These are phyloP conservation scores for Neofusicoccum cordaticola DNA, from an alignment of 2,329 filamentous ascomycete species.

Conservation along the genomic window DNA sequence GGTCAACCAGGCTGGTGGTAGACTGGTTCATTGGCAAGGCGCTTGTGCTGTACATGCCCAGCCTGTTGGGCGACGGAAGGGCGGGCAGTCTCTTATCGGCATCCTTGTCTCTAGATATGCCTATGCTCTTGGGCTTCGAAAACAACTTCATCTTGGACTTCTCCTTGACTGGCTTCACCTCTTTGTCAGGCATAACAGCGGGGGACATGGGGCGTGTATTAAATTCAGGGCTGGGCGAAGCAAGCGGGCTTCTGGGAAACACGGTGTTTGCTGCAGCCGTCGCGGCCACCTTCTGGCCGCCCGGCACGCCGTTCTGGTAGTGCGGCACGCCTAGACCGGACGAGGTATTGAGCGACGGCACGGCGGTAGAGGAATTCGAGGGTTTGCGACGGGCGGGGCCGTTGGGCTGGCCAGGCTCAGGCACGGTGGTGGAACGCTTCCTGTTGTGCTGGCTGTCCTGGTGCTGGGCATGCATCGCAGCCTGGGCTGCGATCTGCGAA, in stretches of 20 bases:
- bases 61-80: conserved; percentile 70
- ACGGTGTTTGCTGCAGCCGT: conserved; percentile 71
- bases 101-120: conserved; percentile 64
- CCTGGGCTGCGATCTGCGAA: conserved; percentile 78
- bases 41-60: conserved; percentile 62
- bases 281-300: conserved; percentile 62
- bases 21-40: conserved; percentile 67
- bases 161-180: conserved; percentile 64
- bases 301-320: conserved; percentile 62
- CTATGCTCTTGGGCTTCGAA: conserved; percentile 68
- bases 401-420: conserved; percentile 47
- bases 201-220: conserved; percentile 24
- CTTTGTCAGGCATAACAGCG: conserved; percentile 43
- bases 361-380: conserved; percentile 47
- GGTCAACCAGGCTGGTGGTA: conserved; percentile 67
- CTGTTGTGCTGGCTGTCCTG: conserved; percentile 55
- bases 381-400: conserved; percentile 49
- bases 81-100: conserved; percentile 58
- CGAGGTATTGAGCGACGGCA: conserved; percentile 27
- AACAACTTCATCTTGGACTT: conserved; percentile 82
- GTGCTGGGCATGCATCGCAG: conserved; percentile 62
- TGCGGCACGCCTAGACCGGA: conserved; percentile 20
- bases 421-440: conserved; percentile 72
- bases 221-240: conserved; percentile 35
- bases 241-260: conserved; percentile 62